A percentile compares a stretch with the other conserved stretches of the same genome.
These are phyloP conservation scores for Xylaria sp. DNA, from an alignment of 2,329 filamentous ascomycete genomes.

Conservation along the genomic window DNA sequence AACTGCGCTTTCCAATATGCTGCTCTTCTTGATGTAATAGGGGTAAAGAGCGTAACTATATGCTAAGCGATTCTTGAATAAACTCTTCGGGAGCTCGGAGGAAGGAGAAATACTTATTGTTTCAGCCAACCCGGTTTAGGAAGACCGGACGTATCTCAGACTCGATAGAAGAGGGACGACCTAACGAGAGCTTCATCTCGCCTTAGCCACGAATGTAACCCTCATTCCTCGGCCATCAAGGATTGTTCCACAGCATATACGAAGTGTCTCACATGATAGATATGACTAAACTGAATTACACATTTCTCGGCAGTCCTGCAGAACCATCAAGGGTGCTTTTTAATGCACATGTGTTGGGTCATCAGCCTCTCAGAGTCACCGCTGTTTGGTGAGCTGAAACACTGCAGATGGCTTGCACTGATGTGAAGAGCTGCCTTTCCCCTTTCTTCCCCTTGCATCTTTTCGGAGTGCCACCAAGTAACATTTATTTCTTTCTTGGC, in stretches of 20 bases:
- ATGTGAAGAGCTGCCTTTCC: not conserved
- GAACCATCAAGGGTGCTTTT: not conserved
- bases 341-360: not conserved
- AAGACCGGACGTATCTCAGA: not conserved
- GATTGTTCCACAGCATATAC: not conserved
- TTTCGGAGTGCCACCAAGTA: not conserved
- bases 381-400: too few relatives aligned
- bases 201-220: constrained; percentile 1
- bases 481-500: not conserved
- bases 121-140: constrained; percentile 4
- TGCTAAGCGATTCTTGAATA: constrained; percentile 7
- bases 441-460: not conserved
- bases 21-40: not conserved
- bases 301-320: not conserved
- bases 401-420: not conserved
- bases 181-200: not conserved
- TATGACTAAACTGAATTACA: not conserved
- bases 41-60: constrained; percentile 6
- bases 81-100: not conserved
- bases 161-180: not conserved
- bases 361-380: not conserved
- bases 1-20: constrained; percentile 1
- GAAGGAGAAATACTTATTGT: not conserved
- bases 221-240: not conserved
- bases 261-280: constrained; percentile 1